Conservation (phyloP, 2,329 filamentous ascomycete species). For the Orbilia oligospora region DNA sequence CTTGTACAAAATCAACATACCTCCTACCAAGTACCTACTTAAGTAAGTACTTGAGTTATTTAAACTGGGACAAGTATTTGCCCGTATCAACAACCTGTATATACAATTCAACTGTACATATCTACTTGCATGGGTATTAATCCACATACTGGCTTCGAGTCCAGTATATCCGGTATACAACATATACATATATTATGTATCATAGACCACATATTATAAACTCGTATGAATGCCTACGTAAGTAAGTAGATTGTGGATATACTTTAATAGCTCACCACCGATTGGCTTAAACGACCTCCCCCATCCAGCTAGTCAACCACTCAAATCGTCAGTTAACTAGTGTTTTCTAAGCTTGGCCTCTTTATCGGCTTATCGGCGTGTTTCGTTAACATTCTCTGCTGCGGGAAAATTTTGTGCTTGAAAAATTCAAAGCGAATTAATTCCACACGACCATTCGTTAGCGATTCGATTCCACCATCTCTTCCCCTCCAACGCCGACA, state of each 20-base stretch:
- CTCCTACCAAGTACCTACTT: too few species aligned
- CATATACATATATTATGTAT: too few species aligned
- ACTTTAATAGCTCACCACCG: not conserved
- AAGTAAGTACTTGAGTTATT: too few species aligned
- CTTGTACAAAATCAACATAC: not conserved
- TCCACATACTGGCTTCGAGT: too few species aligned
- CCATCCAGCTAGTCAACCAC: constrained; percentile 14
- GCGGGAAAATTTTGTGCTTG: constrained; percentile 56
- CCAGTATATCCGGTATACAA: too few species aligned
- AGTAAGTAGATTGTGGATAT: not conserved
- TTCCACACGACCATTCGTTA: constrained; percentile 38
- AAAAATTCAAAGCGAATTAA: constrained; percentile 41
- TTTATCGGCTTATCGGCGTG: constrained; percentile 43
- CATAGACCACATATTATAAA: too few species aligned
- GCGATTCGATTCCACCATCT: constrained; percentile 31
- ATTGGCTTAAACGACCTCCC: constrained; percentile 3
- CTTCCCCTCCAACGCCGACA: constrained; percentile 8
- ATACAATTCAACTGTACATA: too few species aligned
- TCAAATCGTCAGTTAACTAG: not conserved
- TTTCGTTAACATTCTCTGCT: constrained; percentile 11
- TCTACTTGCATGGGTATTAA: too few species aligned
- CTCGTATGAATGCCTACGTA: too few species aligned
- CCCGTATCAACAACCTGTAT: not conserved
- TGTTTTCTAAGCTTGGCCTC: not conserved
- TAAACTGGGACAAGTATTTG: too few species aligned